Evolutionary conservation across 768 basidiomycete genomes (phyloP), one percentile per base, ranked within the genome.

Genomic region (Phallus indusiatus): DNA sequence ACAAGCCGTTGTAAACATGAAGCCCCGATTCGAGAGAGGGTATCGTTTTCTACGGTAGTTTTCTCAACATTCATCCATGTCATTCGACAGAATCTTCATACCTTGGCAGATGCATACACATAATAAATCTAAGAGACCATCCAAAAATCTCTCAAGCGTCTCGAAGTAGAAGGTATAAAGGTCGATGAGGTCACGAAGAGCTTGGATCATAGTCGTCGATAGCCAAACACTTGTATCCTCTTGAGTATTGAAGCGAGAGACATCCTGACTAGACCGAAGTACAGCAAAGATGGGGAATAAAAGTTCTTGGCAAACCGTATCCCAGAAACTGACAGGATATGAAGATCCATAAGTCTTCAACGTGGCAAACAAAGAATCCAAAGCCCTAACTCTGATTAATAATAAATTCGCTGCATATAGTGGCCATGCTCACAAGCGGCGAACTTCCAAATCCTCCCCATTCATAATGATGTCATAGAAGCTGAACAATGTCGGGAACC

Each of bases 391-490:
- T 12, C 9, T 59, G 51, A 52, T 49, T 47, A 53, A 61, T 58
- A 55, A 55, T 37, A 60, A 24, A 61, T 53, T 52, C 36, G 12
- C 56, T 5, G 51, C n/a, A 33, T 28, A 35, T 18, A 14, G 37
- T 37, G 47, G n/a, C 34, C 55, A 56, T 28, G 78, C 92, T 74
- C 69, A 99, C 96, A 97, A 71, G 68, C 94, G 82, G 65, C 96
- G 84, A 55, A 99, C 94, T 80, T 99, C 96, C 24, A 99, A 75
- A 67, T 99, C 96, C 70, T 98, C 96, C 17, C 93, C 96, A 62
- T 96, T 98, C 95, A 99, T 98, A 69, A 99, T 95, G 56, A 99
- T 95, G 70, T 98, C 96, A 72, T 94, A 97, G 75, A 97, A 98
- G n/a, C 90, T 88, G 68, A 98, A 95, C 37, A 98, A 76, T 1